These are phyloP conservation scores for Helotiales sp. DNA, from an alignment of 2,329 filamentous ascomycete genomes.

Conservation along the genomic window DNA sequence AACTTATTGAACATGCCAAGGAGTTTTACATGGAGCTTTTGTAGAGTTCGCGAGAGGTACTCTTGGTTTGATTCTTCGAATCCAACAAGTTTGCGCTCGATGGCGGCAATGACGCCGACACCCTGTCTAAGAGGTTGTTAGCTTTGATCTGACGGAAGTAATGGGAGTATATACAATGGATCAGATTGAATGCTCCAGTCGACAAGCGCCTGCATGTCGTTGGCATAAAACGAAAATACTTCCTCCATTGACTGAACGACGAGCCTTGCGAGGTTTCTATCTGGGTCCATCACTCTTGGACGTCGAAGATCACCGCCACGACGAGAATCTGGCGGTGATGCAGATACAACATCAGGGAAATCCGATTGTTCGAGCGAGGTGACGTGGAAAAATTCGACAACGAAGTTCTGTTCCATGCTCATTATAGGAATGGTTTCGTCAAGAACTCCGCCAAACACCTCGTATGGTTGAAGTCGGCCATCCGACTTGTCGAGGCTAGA, in stretches of 20 bases:
- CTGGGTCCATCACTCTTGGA: conserved; percentile 83
- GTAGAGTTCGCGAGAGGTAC: conserved; percentile 78
- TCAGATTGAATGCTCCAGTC: conserved; percentile 84
- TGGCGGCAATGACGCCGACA: conserved; percentile 79
- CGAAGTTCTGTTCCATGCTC: conserved; percentile 94
- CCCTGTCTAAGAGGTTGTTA: conserved; percentile 68
- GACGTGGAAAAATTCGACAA: conserved; percentile 96
- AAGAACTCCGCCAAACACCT: conserved; percentile 79
- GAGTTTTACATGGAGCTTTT: conserved; percentile 78
- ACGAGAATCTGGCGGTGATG: conserved; percentile 68
- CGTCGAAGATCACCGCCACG: conserved; percentile 73
- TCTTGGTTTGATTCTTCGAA: conserved; percentile 93
- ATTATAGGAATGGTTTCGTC: conserved; percentile 84
- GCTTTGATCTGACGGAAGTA: neutral
- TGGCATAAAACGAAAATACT: conserved; percentile 81
- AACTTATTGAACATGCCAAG: conserved; percentile 83
- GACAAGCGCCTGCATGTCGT: conserved; percentile 77
- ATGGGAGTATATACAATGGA: conserved; percentile 68
- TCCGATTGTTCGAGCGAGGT: conserved; percentile 82
- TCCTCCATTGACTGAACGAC: conserved; percentile 89
- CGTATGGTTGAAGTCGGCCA: conserved; percentile 73
- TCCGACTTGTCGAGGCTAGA: conserved; percentile 63
- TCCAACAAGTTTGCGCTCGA: conserved; percentile 79
- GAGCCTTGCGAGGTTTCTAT: conserved; percentile 81
- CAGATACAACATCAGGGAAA: conserved; percentile 79